Evolutionary conservation across 306 rosid species (phyloP).

Genomic region (Acacia confusa): DNA sequence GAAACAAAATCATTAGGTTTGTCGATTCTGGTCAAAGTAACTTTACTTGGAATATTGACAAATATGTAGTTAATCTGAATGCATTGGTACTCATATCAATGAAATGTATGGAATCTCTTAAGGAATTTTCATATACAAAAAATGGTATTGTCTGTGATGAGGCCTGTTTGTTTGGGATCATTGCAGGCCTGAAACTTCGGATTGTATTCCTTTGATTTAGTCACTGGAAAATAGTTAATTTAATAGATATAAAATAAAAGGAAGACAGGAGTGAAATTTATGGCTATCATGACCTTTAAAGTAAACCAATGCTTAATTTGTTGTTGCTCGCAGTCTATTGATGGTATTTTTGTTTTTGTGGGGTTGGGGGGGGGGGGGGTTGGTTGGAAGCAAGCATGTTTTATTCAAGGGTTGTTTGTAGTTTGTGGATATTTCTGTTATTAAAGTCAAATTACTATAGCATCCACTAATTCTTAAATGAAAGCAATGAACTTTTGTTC

Average conservation of each 20-base stretch:
- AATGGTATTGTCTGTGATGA: background rate
- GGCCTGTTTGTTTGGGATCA: background rate
- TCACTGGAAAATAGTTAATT: background rate
- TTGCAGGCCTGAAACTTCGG: background rate
- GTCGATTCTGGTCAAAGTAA: background rate
- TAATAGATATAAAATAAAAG: background rate
- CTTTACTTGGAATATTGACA: background rate
- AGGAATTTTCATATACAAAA: background rate
- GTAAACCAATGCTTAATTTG: background rate
- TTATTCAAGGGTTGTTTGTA: background rate
- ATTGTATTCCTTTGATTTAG: background rate
- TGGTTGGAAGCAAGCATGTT: no score
- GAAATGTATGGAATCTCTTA: background rate
- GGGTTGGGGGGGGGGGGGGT: background rate
- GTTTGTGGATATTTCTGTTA: background rate
- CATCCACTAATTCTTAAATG: background rate
- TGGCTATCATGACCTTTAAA: background rate
- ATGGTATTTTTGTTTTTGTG: no score
- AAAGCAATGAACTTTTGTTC: background rate
- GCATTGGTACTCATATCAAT: background rate
- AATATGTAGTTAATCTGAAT: background rate
- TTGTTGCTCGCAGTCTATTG: background rate
- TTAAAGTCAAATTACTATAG: background rate
- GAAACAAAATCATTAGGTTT: background rate
- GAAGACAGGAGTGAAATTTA: background rate